Base-by-base conservation (phyloP, 176 grass and related monocot species). In the Rhynchospora tenuis region DNA sequence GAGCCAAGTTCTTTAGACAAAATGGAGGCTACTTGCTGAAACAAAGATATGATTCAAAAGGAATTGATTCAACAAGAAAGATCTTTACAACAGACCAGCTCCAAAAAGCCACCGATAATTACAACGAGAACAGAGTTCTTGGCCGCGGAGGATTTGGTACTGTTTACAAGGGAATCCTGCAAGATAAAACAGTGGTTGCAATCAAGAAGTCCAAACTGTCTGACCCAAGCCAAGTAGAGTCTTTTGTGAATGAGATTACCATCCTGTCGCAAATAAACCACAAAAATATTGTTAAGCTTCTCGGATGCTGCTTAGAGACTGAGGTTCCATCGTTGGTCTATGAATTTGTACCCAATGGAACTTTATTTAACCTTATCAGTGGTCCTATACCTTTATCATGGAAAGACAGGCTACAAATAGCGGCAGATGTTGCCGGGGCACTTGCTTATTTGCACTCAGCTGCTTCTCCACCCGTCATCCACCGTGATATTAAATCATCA, bases 271-370 rank as follows among this genome's bases (percentile, higher is more conserved):
- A 80, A 54, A 76, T 65, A 17, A 80, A 50, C 56, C 84, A 86
- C 57, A 79, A 10, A 20, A 86, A 86, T 31, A 38, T 86, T 5
- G 84, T 86, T 4, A 79, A 67, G 73, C 33, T 86, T 65, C 29
- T 31, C 26, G 63, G 63, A 15, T 65, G 63, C 63, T 65, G 63
- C 27, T 26, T 65, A 14, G n/a, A 86, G 38, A 57, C 42, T 7
- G 59, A 86, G 31, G 73, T 66, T 10, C 84, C 73, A 0, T 68
- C 57, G 22, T 14, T 86, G 11, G 84, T 86, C 0, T 86, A 66
- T 54, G 84, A 86, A 33, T 86, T 69, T 64, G 43, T 80, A 42
- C 62, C 84, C 13, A 65, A 65, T 15, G 84, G 84, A 68, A 86
- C 84, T 3, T 59, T 80, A 13, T 65, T 55, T 64, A 9, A 56